Percentiles rank a stretch among this genome's conserved stretches.
Conservation (phyloP, 352 stramenopile species). For the Pythium brachiatum region DNA sequence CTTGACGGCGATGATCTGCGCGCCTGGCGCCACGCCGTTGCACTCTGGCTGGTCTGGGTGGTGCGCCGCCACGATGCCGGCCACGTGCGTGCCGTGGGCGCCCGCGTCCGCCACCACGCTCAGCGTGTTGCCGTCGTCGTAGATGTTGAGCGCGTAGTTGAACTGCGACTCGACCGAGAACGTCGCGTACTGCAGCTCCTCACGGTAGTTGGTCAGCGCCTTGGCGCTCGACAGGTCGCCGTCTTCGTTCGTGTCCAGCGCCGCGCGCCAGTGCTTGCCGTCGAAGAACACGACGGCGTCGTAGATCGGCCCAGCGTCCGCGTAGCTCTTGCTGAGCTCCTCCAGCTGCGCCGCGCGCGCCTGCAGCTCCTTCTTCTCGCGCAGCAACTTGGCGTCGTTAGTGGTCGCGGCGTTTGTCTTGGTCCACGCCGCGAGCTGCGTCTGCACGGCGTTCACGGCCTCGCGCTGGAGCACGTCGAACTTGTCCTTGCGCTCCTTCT, state of each 20-base stretch:
- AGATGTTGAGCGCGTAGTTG: constrained; percentile 95
- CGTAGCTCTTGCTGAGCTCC: constrained; percentile 66
- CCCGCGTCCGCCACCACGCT: constrained; percentile 93
- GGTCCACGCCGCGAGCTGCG: constrained; percentile 54
- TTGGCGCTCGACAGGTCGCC: constrained; percentile 76
- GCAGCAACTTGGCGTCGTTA: constrained; percentile 38
- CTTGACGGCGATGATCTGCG: constrained; percentile 93
- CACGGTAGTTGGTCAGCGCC: constrained; percentile 75
- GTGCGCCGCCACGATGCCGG: constrained; percentile 92
- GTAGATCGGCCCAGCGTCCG: constrained; percentile 92
- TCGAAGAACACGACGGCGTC: constrained; percentile 92
- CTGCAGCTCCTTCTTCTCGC: constrained; percentile 83
- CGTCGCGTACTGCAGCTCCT: constrained; percentile 77
- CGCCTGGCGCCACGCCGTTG: constrained; percentile 92
- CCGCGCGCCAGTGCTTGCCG: constrained; percentile 66
- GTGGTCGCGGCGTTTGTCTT: constrained; percentile 69
- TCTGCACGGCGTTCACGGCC: constrained; percentile 65
- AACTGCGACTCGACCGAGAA: constrained; percentile 92
- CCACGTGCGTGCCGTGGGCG: constrained; percentile 95
- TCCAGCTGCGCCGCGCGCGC: constrained; percentile 66
- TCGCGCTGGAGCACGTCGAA: constrained; percentile 69
- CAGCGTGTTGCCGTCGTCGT: constrained; percentile 90
- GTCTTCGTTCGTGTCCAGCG: constrained; percentile 81
- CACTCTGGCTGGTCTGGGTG: constrained; percentile 81
- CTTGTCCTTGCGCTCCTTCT: constrained; percentile 80